Evolutionary conservation across 768 basidiomycete species (phyloP).

Genomic region (Termitomyces sp.): DNA sequence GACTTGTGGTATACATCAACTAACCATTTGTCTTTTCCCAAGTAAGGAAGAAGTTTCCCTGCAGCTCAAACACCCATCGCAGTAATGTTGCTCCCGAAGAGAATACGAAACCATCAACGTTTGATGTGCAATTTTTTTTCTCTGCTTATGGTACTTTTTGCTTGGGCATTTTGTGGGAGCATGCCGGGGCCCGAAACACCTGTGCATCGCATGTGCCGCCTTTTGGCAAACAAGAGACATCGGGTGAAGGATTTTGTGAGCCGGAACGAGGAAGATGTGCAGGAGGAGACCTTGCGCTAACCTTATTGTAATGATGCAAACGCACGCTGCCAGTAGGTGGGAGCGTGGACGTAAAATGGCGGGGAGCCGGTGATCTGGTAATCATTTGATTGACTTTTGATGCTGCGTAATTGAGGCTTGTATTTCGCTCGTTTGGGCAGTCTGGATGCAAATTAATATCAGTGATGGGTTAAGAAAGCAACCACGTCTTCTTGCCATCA

Average conservation of each 20-base stretch:
- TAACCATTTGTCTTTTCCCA: neutral
- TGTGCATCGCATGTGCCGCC: neutral
- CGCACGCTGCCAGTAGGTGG: too few species aligned
- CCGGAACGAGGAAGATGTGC: neutral
- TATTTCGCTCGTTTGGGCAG: neutral
- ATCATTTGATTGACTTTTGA: constrained; percentile 16
- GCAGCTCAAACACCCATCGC: neutral
- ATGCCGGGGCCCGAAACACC: neutral
- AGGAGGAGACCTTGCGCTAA: too few species aligned
- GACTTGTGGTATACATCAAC: neutral
- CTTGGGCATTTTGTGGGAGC: neutral
- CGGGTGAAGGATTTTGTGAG: neutral
- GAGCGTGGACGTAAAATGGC: too few species aligned
- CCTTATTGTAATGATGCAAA: neutral
- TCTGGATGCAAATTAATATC: constrained; percentile 5
- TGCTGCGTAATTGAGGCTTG: neutral
- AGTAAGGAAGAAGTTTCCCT: neutral
- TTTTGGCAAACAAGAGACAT: constrained; percentile 1
- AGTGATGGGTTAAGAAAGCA: constrained; percentile 13
- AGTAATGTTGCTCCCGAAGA: neutral
- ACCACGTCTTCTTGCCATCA: constrained; percentile 3
- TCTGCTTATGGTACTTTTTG: neutral
- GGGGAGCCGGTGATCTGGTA: constrained; percentile 9
- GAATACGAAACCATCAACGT: constrained; percentile 1
- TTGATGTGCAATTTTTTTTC: neutral